These are phyloP conservation scores for Teratosphaeria nubilosa DNA, from an alignment of 2,329 filamentous ascomycete genomes.

Conservation along the genomic window DNA sequence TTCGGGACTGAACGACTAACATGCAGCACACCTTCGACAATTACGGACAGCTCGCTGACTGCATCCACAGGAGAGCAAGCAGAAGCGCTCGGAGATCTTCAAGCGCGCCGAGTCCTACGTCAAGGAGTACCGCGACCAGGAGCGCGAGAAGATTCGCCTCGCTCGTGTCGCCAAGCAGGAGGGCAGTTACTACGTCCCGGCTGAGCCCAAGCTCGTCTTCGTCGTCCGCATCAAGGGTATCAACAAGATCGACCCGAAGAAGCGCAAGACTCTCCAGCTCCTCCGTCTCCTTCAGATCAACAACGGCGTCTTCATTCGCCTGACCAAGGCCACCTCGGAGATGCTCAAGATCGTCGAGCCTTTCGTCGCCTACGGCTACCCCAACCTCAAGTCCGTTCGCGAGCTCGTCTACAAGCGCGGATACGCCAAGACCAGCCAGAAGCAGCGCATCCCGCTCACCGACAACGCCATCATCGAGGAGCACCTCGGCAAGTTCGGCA, in stretches of 20 bases:
- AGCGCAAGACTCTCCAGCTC: slow-evolving; percentile 98
- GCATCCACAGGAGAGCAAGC: slow-evolving; percentile 73
- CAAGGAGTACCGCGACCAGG: slow-evolving; percentile 96
- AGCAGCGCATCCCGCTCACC: slow-evolving; percentile 91
- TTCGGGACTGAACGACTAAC: slow-evolving; percentile 77
- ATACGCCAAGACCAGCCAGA: slow-evolving; percentile 89
- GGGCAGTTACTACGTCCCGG: slow-evolving; percentile 87
- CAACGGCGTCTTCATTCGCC: slow-evolving; percentile 95
- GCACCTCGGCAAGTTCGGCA: slow-evolving; percentile 93
- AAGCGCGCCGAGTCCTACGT: slow-evolving; percentile 99
- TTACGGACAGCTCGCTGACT: slow-evolving; percentile 36
- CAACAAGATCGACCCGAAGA: slow-evolving; percentile 99
- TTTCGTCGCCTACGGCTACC: slow-evolving; percentile 98
- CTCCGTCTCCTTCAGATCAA: slow-evolving; percentile 99
- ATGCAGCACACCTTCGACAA: neutral
- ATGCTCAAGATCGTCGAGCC: slow-evolving; percentile 98
- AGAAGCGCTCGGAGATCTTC: slow-evolving; percentile 98
- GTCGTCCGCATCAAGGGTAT: slow-evolving; percentile 99
- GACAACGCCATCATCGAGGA: slow-evolving; percentile 98
- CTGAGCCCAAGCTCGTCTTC: slow-evolving; percentile 94
- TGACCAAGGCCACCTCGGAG: slow-evolving; percentile 95
- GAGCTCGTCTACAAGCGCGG: slow-evolving; percentile 99
- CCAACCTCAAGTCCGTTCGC: slow-evolving; percentile 97
- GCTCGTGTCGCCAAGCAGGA: slow-evolving; percentile 79
- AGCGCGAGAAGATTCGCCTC: slow-evolving; percentile 97